Evolutionary conservation across 768 basidiomycete species (phyloP).

Genomic region (Calvatia gigantea): DNA sequence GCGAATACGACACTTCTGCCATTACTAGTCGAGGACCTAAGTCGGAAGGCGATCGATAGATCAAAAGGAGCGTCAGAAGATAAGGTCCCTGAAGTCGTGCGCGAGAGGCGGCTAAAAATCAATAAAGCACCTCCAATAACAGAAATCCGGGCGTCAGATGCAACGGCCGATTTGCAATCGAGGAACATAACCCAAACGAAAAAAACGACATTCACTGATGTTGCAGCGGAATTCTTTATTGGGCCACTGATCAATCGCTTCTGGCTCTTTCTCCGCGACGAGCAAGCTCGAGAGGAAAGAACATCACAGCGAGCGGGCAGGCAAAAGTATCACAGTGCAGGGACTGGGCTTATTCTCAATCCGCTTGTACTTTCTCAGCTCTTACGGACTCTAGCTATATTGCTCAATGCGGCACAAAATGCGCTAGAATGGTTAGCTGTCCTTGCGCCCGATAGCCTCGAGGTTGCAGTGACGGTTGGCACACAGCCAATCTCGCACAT

Average conservation of each 20-base stretch:
- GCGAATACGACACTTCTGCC: constrained; percentile 42
- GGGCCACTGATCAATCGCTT: constrained; percentile 91
- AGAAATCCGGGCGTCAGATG: constrained; percentile 28
- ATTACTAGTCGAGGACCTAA: constrained; percentile 60
- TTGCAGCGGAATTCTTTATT: constrained; percentile 88
- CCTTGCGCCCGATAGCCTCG: constrained; percentile 77
- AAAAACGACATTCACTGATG: constrained; percentile 49
- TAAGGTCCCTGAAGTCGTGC: constrained; percentile 56
- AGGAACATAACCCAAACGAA: constrained; percentile 5
- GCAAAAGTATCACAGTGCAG: constrained; percentile 63
- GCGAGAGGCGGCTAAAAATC: constrained; percentile 75
- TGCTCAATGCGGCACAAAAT: constrained; percentile 80
- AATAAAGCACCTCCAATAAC: constrained; percentile 43
- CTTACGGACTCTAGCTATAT: constrained; percentile 68
- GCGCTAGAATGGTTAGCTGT: constrained; percentile 79
- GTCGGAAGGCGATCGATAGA: constrained; percentile 57
- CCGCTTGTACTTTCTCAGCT: constrained; percentile 75
- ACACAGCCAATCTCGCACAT: constrained; percentile 53
- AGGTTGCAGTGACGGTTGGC: constrained; percentile 80
- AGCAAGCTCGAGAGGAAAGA: constrained; percentile 71
- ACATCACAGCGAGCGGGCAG: constrained; percentile 54
- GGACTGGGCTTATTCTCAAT: constrained; percentile 80
- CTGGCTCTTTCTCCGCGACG: constrained; percentile 90
- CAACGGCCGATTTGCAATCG: not conserved
- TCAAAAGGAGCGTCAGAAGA: constrained; percentile 50